Base-by-base conservation (phyloP, 257 asterid species). In the Fraxinus pennsylvanica region DNA sequence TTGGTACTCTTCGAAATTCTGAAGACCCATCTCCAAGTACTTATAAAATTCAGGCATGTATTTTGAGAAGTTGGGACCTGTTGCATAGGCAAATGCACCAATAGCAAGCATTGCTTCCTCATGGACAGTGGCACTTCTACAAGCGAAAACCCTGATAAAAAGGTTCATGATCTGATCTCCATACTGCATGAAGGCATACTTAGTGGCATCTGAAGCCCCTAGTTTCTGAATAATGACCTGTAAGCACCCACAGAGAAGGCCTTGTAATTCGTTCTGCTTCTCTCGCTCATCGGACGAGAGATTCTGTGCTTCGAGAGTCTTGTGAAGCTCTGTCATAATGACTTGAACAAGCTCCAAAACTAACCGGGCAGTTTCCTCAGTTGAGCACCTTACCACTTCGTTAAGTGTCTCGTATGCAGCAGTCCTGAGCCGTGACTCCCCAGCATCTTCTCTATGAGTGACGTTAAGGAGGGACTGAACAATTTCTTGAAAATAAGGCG, bases 81-180 rank as follows among this genome's bases (percentile, higher is more conserved):
- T 78, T 15, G 89, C 87, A 80, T 93, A 89, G 84, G 98, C 98
- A 73, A 91, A 91, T 19, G 97, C 96, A 66, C 97, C 98, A 87
- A 93, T 90, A 43, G 97, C 91, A 77, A 93, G 97, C 96, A 93
- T 93, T 1, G 97, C 98, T 86, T 93, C 98, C 83, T 93, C 97
- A 68, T 92, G 98, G 80, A 88, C 97, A n/a, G 96, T 90, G 47
- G 98, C 97, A 84, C 82, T 91, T 83, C 96, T 87, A 82, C 93
- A 89, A 41, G 96, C 94, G 74, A 93, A 93, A 36, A 91, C 97
- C 76, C 81, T 87, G 36, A 93, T 87, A 72, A 93, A 86, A 65
- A 91, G 92, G 78, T 71, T 86, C 98, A 93, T 90, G 54, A 93
- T 91, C 83, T 90, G 97, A 85, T 93, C 98, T 2, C 95, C 90